Evolutionary conservation across 257 asterid species (phyloP).

Genomic region (Avicennia marina): DNA sequence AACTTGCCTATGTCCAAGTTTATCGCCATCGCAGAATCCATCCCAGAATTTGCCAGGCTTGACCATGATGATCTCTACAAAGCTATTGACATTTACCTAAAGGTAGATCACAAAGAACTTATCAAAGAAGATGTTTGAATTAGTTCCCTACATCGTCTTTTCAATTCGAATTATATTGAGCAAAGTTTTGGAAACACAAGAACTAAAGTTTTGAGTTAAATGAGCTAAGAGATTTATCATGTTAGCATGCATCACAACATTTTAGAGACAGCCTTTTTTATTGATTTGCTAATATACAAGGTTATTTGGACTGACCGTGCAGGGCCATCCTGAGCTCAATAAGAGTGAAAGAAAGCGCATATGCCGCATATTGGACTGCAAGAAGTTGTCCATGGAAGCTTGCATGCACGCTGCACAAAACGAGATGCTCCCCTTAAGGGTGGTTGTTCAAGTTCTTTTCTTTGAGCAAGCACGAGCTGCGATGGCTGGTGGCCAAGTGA

Average conservation of each 20-base stretch:
- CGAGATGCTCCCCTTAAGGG: conserved; percentile 79
- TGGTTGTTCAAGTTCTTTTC: conserved; percentile 87
- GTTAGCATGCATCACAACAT: no score
- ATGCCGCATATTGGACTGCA: conserved; percentile 70
- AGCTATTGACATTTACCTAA: conserved; percentile 78
- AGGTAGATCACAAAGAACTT: no score
- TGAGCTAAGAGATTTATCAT: no score
- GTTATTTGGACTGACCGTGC: conserved; percentile 11
- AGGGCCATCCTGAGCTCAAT: conserved; percentile 73
- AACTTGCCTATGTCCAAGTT: conserved; percentile 56
- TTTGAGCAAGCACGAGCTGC: conserved; percentile 88
- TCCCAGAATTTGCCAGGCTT: conserved; percentile 71
- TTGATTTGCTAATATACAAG: no score
- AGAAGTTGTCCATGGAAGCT: conserved; percentile 61
- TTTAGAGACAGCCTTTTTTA: no score
- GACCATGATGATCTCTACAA: conserved; percentile 89
- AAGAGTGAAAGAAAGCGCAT: conserved; percentile 76
- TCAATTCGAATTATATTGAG: no score
- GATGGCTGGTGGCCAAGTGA: conserved; percentile 51
- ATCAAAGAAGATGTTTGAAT: no score
- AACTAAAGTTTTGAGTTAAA: no score
- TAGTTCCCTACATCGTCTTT: no score
- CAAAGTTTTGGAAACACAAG: no score
- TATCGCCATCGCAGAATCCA: conserved; percentile 55
- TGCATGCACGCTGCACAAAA: conserved; percentile 95